A percentile compares a stretch with the other conserved stretches of the same genome.
These are phyloP conservation scores for Aspergillus heteromorphus DNA, from an alignment of 495 filamentous ascomycete genomes.

Conservation along the genomic window DNA sequence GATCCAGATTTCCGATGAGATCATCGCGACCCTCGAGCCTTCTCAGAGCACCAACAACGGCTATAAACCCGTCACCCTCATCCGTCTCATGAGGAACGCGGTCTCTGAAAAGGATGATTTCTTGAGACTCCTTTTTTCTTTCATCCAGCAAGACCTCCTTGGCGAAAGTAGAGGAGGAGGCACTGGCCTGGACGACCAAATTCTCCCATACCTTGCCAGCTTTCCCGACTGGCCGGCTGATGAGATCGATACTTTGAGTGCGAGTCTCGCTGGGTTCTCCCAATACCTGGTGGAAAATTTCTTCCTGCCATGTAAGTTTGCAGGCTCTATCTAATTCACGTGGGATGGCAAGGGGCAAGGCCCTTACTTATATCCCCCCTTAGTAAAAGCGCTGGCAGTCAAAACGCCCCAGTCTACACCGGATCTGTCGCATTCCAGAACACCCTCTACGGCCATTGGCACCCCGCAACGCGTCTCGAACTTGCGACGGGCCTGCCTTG, in stretches of 20 bases:
- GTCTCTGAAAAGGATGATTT: constrained; percentile 5
- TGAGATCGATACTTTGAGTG: background rate
- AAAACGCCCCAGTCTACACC: constrained; percentile 10
- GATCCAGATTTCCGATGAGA: background rate
- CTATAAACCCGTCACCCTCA: constrained; percentile 9
- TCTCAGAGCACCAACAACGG: background rate
- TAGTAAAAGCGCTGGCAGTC: background rate
- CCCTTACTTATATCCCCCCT: background rate
- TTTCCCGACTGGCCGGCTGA: background rate
- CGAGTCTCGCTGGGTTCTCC: background rate
- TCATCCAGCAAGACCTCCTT: background rate
- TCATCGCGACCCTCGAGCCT: constrained; percentile 3
- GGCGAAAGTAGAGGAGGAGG: background rate
- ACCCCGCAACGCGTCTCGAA: constrained; percentile 6
- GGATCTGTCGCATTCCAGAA: background rate
- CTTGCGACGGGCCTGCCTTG: background rate
- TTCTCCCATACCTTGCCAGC: background rate
- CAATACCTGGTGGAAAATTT: constrained; percentile 3
- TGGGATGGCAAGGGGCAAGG: background rate
- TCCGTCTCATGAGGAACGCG: background rate
- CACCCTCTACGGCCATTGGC: background rate
- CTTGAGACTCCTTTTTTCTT: constrained; percentile 4
- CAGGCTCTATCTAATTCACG: background rate
- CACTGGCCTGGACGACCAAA: background rate
- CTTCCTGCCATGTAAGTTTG: constrained; percentile 3